Evolutionary conservation across 257 asterid genomes (phyloP).

Genomic region (Solanum sejunctum): DNA sequence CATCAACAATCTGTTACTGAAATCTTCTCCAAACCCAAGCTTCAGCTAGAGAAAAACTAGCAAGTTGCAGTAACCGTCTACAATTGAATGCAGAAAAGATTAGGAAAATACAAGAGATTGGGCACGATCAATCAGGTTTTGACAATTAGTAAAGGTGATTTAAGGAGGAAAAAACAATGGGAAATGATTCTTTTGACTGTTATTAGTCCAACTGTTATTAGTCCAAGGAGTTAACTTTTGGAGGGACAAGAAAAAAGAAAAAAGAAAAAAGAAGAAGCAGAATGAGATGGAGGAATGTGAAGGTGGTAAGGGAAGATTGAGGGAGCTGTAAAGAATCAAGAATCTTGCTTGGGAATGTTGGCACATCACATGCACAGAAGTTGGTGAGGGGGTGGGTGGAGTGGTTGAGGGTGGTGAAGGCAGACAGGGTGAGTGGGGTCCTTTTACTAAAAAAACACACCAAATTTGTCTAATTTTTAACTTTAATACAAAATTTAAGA

Average conservation of each 20-base stretch:
- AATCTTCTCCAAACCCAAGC: not conserved
- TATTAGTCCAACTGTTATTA: not conserved
- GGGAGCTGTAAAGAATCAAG: not conserved
- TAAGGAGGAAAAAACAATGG: not conserved
- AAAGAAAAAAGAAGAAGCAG: not conserved
- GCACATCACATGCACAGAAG: not conserved
- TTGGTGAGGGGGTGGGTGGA: not conserved
- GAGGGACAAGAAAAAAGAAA: not conserved
- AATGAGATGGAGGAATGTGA: not conserved
- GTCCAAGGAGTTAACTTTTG: not conserved
- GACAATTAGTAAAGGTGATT: not conserved
- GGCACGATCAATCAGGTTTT: not conserved
- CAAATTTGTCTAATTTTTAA: too few species aligned
- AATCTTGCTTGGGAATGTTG: not conserved
- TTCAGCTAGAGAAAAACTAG: not conserved
- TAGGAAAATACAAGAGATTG: not conserved
- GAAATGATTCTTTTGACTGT: not conserved
- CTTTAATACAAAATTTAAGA: too few species aligned
- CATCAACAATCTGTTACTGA: not conserved
- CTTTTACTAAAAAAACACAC: not conserved
- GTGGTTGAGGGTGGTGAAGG: not conserved
- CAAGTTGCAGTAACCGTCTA: not conserved
- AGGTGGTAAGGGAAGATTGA: not conserved
- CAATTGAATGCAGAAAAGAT: not conserved
- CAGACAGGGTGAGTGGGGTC: not conserved